Conservation (phyloP, 2,329 filamentous ascomycete genomes). For the Phialocephala subalpina region DNA sequence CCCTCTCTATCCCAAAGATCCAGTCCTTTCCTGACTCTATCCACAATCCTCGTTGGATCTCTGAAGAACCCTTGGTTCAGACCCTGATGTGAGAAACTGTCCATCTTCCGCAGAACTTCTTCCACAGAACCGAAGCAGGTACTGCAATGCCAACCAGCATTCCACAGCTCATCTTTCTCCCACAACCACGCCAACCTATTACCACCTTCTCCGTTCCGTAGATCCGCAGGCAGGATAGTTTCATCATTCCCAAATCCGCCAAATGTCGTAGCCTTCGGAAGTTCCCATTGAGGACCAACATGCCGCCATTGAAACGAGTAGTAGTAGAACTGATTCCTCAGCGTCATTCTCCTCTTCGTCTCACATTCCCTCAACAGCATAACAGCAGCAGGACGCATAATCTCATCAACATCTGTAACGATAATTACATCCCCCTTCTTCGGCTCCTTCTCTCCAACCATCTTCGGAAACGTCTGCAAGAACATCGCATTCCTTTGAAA, state of each 20-base stretch:
- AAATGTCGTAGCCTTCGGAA: constrained; percentile 55
- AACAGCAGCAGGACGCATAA: constrained; percentile 48
- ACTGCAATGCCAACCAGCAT: constrained; percentile 56
- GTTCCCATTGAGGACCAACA: constrained; percentile 48
- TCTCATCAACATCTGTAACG: constrained; percentile 56
- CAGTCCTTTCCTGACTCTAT: constrained; percentile 50
- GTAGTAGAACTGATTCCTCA: constrained; percentile 48
- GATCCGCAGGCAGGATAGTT: constrained; percentile 51
- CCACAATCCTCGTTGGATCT: constrained; percentile 49
- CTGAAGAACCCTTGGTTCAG: constrained; percentile 50
- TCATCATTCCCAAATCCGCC: constrained; percentile 47
- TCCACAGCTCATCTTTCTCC: constrained; percentile 47
- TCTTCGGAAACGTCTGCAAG: constrained; percentile 54
- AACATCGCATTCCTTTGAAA: constrained; percentile 65
- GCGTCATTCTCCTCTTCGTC: constrained; percentile 45
- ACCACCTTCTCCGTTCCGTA: constrained; percentile 45
- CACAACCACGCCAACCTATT: constrained; percentile 35
- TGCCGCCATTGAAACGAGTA: constrained; percentile 50
- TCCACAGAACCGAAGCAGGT: constrained; percentile 52
- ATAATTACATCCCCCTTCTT: constrained; percentile 52
- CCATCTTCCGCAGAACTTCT: constrained; percentile 52
- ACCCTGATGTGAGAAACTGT: constrained; percentile 51
- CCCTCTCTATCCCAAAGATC: constrained; percentile 51
- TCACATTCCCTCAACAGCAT: constrained; percentile 47
- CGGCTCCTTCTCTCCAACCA: constrained; percentile 44